Percentiles rank a stretch among this genome's conserved stretches.
Evolutionary conservation across 2,329 filamentous ascomycete genomes (phyloP).

Genomic region (Metarhizium brunneum): DNA sequence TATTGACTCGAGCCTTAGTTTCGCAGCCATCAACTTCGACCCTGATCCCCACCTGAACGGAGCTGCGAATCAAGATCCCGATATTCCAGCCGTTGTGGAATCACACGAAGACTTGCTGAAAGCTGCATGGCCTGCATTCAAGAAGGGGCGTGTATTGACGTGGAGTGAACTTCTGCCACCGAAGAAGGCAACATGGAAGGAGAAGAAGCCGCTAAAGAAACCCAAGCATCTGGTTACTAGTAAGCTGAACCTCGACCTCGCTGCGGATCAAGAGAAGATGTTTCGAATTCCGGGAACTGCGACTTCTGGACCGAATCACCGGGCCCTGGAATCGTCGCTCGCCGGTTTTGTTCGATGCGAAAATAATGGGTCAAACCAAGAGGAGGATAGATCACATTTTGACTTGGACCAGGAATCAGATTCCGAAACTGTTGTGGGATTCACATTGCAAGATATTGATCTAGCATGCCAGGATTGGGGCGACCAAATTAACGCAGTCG

Average conservation of each 20-base stretch:
- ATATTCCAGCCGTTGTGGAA: conserved; percentile 61
- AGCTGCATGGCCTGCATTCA: conserved; percentile 73
- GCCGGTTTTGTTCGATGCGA: conserved; percentile 38
- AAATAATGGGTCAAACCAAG: conserved; percentile 26
- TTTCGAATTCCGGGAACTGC: conserved; percentile 67
- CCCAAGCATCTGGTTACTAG: conserved; percentile 77
- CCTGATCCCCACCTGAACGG: conserved; percentile 33
- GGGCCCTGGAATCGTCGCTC: conserved; percentile 40
- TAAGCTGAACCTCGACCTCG: conserved; percentile 81
- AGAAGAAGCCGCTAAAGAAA: conserved; percentile 68
- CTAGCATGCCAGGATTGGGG: conserved; percentile 85
- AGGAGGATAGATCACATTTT: conserved; percentile 29
- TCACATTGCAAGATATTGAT: conserved; percentile 71
- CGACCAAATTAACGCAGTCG: conserved; percentile 44
- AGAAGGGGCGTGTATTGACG: conserved; percentile 62
- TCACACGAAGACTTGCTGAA: conserved; percentile 68
- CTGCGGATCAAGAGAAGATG: conserved; percentile 73
- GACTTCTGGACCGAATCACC: conserved; percentile 41
- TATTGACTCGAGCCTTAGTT: conserved; percentile 23
- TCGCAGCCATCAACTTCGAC: conserved; percentile 37
- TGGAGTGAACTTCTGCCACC: conserved; percentile 79
- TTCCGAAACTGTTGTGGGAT: conserved; percentile 61
- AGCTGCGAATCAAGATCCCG: conserved; percentile 46
- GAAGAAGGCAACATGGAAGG: conserved; percentile 67
- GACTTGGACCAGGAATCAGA: conserved; percentile 44